Base-by-base conservation (phyloP, 176 grass and related monocot genomes). In the Chrysopogon serrulatus region DNA sequence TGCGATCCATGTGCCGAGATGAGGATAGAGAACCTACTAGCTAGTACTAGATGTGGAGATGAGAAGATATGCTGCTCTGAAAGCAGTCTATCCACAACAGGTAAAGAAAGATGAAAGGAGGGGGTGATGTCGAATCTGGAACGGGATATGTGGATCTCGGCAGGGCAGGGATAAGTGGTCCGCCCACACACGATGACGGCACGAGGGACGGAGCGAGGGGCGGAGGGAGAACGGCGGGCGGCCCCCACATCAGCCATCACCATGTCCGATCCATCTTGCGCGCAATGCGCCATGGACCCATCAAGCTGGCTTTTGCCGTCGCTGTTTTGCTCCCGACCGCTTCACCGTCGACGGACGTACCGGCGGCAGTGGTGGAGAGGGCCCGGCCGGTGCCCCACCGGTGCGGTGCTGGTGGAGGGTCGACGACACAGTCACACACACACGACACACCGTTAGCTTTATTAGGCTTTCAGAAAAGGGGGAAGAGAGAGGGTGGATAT, bases 121-220 rank as follows among this genome's bases (percentile, higher is more conserved):
- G 33, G 33, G 42, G 33, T 43, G 57, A 12, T 68, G 24, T 30
- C 36, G 74, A 59, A 79, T 84, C 87, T 27, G 42, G 45, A 40
- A 67, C 49, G 34, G 61, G 87, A 68, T 84, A 73, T 84, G 68
- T 84, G 76, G 81, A 73, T 78, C 73, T 64, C n/a, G 73, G 10
- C 69, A 75, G 45, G 9, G n/a, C n/a, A 37, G 71, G 42, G 86
- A 83, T 71, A 62, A 54, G 68, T 79, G 87, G 68, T 17, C 68
- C 68, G 16, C 31, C 21, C 56, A 63, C 59, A 26, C 9, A 26
- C n/a, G 54, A 57, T 5, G 40, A 44, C 36, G 36, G 40, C 69
- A 72, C 41, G 43, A 48, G 37, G 23, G 67, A 5, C 13, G 23
- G n/a, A 31, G 15, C 9, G 41, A 5, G 65, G 4, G 23, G 3